phyloP scores from a whole-genome alignment of 2,329 filamentous ascomycete genomes.

The Talaromyces funiculosus region DNA sequence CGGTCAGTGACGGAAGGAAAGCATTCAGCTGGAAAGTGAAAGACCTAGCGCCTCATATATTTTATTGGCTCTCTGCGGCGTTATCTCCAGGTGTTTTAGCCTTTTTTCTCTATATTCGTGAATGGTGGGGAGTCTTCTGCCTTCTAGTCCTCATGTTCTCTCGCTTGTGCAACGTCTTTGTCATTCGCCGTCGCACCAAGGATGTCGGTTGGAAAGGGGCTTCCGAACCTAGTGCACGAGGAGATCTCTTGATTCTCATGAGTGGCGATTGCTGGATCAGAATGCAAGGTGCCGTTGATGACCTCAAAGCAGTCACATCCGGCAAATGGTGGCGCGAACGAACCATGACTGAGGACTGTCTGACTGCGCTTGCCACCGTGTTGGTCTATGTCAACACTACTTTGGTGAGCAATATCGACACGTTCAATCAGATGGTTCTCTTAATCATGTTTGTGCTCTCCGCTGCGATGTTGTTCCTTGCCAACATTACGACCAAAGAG shows the following conservation, averaged over 20 bases:
- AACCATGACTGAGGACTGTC: slow-evolving; percentile 47
- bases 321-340: slow-evolving; percentile 52
- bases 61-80: neutral
- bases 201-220: slow-evolving; percentile 37
- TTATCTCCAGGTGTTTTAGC: slow-evolving; percentile 13
- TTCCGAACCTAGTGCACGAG: slow-evolving; percentile 30
- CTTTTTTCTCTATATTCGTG: slow-evolving; percentile 44
- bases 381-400: slow-evolving; percentile 55
- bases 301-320: slow-evolving; percentile 56
- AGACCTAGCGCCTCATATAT: neutral
- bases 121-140: slow-evolving; percentile 10
- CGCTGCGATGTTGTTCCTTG: slow-evolving; percentile 50
- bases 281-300: slow-evolving; percentile 50
- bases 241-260: slow-evolving; percentile 51
- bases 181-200: slow-evolving; percentile 52
- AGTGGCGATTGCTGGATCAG: slow-evolving; percentile 48
- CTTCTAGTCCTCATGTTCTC: slow-evolving; percentile 49
- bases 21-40: neutral
- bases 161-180: slow-evolving; percentile 38
- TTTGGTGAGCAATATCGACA: slow-evolving; percentile 51
- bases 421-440: slow-evolving; percentile 49
- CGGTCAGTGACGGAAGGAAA: neutral
- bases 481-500: slow-evolving; percentile 47
- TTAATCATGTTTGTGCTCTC: slow-evolving; percentile 49
- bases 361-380: slow-evolving; percentile 51